Evolutionary conservation across 2,329 filamentous ascomycete genomes (phyloP).

Genomic region (Dothistroma pini): DNA sequence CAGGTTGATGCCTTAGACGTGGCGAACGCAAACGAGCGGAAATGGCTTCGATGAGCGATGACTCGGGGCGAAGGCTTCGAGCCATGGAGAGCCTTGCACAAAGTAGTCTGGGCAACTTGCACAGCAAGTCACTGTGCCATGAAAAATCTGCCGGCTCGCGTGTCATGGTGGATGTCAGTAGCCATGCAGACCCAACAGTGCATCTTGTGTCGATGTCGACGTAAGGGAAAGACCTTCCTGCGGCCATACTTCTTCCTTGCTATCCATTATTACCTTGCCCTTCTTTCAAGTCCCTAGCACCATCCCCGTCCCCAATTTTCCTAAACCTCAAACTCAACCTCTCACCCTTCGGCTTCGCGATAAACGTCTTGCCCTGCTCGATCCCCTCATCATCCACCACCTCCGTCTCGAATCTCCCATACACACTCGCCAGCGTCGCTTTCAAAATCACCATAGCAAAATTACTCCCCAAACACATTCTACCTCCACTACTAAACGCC

Average conservation of each 20-base stretch:
- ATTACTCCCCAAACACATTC: constrained; percentile 44
- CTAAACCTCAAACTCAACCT: constrained; percentile 1
- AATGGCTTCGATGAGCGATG: neutral
- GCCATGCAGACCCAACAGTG: no score
- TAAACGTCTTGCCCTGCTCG: constrained; percentile 1
- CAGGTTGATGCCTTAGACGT: constrained; percentile 42
- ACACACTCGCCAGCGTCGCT: neutral
- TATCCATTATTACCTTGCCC: no score
- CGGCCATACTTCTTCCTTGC: no score
- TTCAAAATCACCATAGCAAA: neutral
- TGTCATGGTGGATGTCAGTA: no score
- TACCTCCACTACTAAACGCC: constrained; percentile 46
- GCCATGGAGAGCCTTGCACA: no score
- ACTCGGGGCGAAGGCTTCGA: no score
- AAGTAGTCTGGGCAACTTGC: no score
- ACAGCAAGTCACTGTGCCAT: no score
- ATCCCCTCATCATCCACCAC: neutral
- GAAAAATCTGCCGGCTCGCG: no score
- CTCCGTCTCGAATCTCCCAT: neutral
- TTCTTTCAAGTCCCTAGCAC: no score
- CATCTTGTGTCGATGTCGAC: no score
- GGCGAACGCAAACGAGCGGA: neutral
- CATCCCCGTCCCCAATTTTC: neutral
- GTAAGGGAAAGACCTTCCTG: no score
- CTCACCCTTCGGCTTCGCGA: neutral